Evolutionary conservation across 768 basidiomycete genomes (phyloP), one percentile per base, ranked within the genome.

Genomic region (Leucogyrophana mollusca): DNA sequence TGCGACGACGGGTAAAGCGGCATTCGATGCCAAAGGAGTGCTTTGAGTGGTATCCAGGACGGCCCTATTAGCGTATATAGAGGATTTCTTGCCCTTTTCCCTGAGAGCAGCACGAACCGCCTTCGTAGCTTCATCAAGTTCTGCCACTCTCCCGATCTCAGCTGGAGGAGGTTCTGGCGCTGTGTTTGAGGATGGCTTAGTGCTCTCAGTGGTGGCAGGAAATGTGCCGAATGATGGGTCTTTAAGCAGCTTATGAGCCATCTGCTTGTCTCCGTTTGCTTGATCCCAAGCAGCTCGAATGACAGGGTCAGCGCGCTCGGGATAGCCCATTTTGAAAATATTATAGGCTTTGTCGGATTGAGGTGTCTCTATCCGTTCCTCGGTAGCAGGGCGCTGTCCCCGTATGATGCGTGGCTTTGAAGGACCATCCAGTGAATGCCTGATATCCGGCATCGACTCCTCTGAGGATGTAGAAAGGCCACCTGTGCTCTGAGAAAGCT

Each of bases 61-160:
- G 32, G 73, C 64, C 46, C 85, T 77, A 52, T 84, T 85, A 34
- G 84, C 83, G 54, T 90, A 90, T 40, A 91, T 91, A 62, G 82
- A 75, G n/a, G 89, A 90, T 57, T 80, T 85, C 64, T 86, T 90
- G 17, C 83, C 87, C 64, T 87, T 83, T 66, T 89, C 87, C 59
- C 74, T 83, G 47, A 73, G 73, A 25, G 85, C 82, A 16, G 75
- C 78, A 49, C 83, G 75, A 51, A 73, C 79, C 2, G 83, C 85
- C 54, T 80, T 82, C 33, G 72, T 76, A n/a, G 82, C 85, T 51
- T 89, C 85, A 32, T 88, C 86, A 20, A 88, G 61, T 59, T 87
- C 87, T 48, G 74, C 79, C 24, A 89, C 83, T 36, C 85, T 73
- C 23, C 87, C 87, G 4, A 75, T 68, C 36, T 80, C 48, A 34